Base-by-base conservation (phyloP, 768 basidiomycete species). In the Termitomyces sp. region DNA sequence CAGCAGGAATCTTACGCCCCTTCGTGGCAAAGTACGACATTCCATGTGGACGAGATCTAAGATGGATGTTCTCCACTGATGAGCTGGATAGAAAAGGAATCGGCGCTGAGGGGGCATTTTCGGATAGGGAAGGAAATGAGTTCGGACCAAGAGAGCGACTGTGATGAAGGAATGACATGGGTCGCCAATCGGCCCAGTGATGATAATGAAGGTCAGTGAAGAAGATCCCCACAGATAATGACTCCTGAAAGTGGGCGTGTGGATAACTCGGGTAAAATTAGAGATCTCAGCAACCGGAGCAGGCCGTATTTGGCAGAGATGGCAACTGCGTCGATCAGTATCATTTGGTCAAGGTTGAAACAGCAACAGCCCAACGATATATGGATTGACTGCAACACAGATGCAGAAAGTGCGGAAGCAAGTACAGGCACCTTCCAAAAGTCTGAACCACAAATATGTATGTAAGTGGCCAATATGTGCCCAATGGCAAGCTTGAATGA, bases 131-230 rank as follows among this genome's bases (percentile, higher is more conserved):
- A 42, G 51, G 17, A 31, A 33, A 46, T 11, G 37, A 40, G 19
- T 50, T 28, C 23, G 57, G 57, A 40, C 21, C 53, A 28, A 60
- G 43, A 23, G 63, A 62, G 48, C 61, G 61, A 26, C 57, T 57
- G 40, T 57, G 59, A n/a, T 55, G 53, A 53, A 60, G 59, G 51
- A 63, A 60, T 47, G 62, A 60, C 62, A 60, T 63, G 50, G 23
- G 45, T 56, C 35, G 50, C 35, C 7, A 43, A 23, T 11, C 5
- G 38, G 56, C 43, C 33, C 33, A 38, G 31, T 55, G 37, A 38
- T n/a, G 43, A 51, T 35, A 43, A 46, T 51, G 50, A 37, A 37
- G 30, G 41, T 51, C 33, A n/a, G 45, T 12, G 43, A 37, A 19
- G 50, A 46, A 55, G 45, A 55, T 44, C 38, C 9, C 48, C 31